phyloP scores from a whole-genome alignment of 2,329 filamentous ascomycete species.

The Aspergillus sp. region DNA sequence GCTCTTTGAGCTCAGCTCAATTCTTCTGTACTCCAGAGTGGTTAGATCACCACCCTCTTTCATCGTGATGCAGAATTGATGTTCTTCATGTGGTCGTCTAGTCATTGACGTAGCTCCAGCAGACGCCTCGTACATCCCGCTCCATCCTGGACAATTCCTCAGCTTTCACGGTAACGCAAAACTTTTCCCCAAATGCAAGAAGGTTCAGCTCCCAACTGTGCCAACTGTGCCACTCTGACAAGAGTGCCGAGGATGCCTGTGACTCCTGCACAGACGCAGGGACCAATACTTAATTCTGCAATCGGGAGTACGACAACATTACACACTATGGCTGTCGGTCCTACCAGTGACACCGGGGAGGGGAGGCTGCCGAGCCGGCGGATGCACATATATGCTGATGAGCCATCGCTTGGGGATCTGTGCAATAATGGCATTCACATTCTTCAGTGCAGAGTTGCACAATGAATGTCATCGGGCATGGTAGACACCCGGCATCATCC shows the following conservation, averaged over 20 bases:
- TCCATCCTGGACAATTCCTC: background rate
- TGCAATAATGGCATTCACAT: slow-evolving; percentile 5
- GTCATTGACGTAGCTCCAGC: background rate
- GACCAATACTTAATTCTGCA: slow-evolving; percentile 29
- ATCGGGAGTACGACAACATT: background rate
- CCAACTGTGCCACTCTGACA: background rate
- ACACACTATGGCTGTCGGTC: background rate
- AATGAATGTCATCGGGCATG: background rate
- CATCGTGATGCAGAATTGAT: background rate
- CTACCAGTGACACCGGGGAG: slow-evolving; percentile 16
- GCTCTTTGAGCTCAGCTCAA: background rate
- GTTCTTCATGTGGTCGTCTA: too few relatives aligned
- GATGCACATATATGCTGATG: slow-evolving; percentile 10
- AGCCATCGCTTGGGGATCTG: background rate
- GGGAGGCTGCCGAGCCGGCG: slow-evolving; percentile 18
- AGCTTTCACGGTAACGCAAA: background rate
- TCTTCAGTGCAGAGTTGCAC: background rate
- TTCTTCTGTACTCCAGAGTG: background rate
- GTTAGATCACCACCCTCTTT: background rate
- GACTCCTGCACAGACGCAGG: slow-evolving; percentile 26
- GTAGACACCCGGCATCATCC: background rate
- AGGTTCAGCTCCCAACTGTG: slow-evolving; percentile 20
- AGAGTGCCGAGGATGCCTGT: slow-evolving; percentile 29
- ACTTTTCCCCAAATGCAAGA: background rate
- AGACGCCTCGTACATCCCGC: background rate